These are phyloP conservation scores for Vicia sativa DNA, from an alignment of 306 rosid genomes.

Conservation along the genomic window DNA sequence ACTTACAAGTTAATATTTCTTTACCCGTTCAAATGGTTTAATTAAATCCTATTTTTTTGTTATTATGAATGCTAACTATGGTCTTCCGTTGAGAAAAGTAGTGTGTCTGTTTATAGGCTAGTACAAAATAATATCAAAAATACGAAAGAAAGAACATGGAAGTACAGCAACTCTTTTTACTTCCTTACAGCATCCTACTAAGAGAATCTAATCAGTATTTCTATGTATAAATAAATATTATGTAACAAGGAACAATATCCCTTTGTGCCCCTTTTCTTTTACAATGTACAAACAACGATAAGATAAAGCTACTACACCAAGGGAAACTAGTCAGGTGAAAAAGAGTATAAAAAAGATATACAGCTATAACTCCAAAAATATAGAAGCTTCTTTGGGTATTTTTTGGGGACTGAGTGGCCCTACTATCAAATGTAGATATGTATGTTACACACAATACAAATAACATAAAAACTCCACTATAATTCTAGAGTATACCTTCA, in stretches of 20 bases:
- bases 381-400: not conserved
- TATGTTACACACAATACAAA: not conserved
- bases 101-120: too few relatives aligned
- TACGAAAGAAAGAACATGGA: not conserved
- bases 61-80: too few relatives aligned
- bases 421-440: slow-evolving; percentile 10
- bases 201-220: slow-evolving; percentile 10
- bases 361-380: not conserved
- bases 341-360: not conserved
- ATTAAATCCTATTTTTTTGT: too few relatives aligned
- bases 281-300: not conserved
- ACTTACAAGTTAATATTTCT: too few relatives aligned
- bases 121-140: not conserved
- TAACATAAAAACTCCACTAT: slow-evolving; percentile 2
- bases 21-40: too few relatives aligned
- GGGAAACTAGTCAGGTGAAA: not conserved
- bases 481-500: slow-evolving; percentile 54
- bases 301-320: not conserved
- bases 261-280: not conserved
- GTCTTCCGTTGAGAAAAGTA: too few relatives aligned
- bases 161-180: not conserved
- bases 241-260: not conserved
- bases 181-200: not conserved
- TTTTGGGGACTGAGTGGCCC: not conserved
- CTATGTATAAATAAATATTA: slow-evolving; percentile 1